Conservation (phyloP, 176 grass and related monocot genomes). For the Aegilops bicornis region DNA sequence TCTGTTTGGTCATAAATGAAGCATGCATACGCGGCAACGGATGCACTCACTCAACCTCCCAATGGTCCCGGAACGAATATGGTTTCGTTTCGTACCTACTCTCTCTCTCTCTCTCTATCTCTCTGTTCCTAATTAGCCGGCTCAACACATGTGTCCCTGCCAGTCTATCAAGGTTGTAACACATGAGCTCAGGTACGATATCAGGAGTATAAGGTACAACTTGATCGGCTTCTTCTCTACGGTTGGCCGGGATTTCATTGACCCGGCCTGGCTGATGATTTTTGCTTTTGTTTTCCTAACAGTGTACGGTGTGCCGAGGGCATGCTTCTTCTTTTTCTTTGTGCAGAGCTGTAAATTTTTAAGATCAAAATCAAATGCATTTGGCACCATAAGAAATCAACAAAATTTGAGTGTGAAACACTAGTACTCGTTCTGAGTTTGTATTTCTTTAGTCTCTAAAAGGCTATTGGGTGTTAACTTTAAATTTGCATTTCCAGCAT, state of each 20-base stretch:
- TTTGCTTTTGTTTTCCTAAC: too few relatives aligned
- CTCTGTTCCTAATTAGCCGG: not conserved
- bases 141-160: not conserved
- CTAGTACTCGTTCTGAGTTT: not conserved
- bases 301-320: not conserved
- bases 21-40: not conserved
- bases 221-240: too few relatives aligned
- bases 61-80: not conserved
- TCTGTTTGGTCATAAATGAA: constrained; percentile 6
- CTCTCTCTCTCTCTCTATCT: too few relatives aligned
- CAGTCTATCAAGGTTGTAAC: not conserved
- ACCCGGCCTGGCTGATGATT: too few relatives aligned
- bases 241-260: too few relatives aligned
- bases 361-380: not conserved
- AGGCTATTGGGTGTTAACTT: not conserved
- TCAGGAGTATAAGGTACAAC: not conserved
- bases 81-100: not conserved
- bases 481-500: not conserved
- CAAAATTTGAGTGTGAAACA: not conserved
- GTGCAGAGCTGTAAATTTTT: not conserved
- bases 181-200: not conserved
- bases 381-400: not conserved
- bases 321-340: not conserved
- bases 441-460: not conserved
- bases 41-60: not conserved